Evolutionary conservation across 2,329 filamentous ascomycete genomes (phyloP), one percentile per base, ranked within the genome.

Genomic region (Helotiales sp.): DNA sequence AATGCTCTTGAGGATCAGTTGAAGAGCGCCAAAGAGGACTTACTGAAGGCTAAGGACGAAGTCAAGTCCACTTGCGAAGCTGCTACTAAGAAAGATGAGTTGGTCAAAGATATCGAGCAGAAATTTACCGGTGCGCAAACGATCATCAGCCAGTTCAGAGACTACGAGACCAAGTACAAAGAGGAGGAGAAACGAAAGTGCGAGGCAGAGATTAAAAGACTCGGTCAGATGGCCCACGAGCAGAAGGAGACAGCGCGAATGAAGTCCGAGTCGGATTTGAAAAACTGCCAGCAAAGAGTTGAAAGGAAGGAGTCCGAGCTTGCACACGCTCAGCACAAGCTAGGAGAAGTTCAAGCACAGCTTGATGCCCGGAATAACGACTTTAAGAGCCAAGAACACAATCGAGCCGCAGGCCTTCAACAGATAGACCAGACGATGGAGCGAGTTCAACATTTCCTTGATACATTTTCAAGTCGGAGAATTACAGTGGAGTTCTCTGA

Each of bases 21-120:
- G 1, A 69, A 77, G 32, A 67, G 70, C 15, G 78, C 78, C 24
- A 75, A 76, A 8, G 75, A 80, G 66, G 76, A 78, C n/a, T 72
- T 75, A 8, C 50, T 52, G 1, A 60, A 70, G 37, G 40, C 61
- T 24, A 66, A 70, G 34, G 65, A 72, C 37, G 65, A 73, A 37
- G 20, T 69, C 2, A 52, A 22, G 20, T 43, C 59, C 43, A 22
- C 63, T 20, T 63, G 67, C 58, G 64, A 71, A 40, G 45, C 43
- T 15, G 59, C 61, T 34, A 26, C 24, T 1, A n/a, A n/a, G 7
- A 60, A 61, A 17, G 63, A 72, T 22, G 61, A 70, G n/a, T 55
- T 70, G 24, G 50, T 63, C 26, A 55, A 58, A 22, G 50, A 68
- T 11, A 45, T 67, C 10, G 64, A 72, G 30, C 45, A 61, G n/a